phyloP scores from a whole-genome alignment of 1,284 basidiomycete species.

The Apiotrichum gamsii region DNA sequence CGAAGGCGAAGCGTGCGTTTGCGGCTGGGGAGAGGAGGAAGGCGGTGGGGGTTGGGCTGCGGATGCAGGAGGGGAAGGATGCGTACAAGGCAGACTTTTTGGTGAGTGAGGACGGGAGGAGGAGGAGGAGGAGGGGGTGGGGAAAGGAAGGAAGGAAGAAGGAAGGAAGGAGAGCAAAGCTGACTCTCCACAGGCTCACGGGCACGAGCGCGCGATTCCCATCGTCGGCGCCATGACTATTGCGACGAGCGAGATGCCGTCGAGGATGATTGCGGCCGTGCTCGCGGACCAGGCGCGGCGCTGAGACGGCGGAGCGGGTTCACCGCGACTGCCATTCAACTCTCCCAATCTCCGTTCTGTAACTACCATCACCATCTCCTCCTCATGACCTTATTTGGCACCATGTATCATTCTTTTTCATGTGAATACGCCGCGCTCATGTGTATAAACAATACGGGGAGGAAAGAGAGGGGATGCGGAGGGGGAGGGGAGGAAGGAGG shows the following conservation, averaged over 20 bases:
- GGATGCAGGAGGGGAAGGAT: slow-evolving; percentile 28
- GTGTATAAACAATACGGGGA: no score
- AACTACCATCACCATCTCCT: no score
- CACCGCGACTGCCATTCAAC: no score
- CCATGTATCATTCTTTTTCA: no score
- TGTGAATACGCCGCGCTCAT: no score
- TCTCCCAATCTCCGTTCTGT: no score
- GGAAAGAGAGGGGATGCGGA: no score
- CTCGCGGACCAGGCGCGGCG: slow-evolving; percentile 2
- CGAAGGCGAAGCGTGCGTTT: slow-evolving; percentile 1
- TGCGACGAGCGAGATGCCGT: slow-evolving; percentile 11
- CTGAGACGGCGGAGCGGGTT: no score
- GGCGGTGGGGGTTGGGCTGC: slow-evolving; percentile 13
- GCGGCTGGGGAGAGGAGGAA: slow-evolving; percentile 5
- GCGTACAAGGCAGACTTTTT: slow-evolving; percentile 21
- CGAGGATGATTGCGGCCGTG: slow-evolving; percentile 13
- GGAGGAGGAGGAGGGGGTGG: background rate
- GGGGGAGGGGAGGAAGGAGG: no score
- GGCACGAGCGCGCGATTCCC: slow-evolving; percentile 3
- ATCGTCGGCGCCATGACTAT: slow-evolving; percentile 13
- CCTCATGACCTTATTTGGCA: no score
- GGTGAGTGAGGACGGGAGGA: slow-evolving; percentile 16
- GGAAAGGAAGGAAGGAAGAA: no score
- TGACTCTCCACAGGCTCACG: slow-evolving; percentile 1
- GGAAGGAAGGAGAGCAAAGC: no score